Conservation (phyloP, 1,284 basidiomycete species). For the Leccinum glutinopallens region DNA sequence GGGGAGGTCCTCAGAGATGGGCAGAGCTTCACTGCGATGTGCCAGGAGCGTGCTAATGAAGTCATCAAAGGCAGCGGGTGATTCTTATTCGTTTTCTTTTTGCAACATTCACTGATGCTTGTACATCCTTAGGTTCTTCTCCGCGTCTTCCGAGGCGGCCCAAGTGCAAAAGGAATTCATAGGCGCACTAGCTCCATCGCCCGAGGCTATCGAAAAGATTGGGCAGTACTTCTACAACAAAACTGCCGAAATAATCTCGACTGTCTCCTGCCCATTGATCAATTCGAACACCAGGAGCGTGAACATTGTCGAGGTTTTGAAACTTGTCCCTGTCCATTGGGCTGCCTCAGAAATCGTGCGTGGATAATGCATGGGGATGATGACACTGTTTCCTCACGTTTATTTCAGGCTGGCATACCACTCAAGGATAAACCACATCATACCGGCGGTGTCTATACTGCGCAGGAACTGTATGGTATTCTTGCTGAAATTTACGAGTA, state of each 20-base stretch:
- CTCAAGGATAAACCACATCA: conserved; percentile 59
- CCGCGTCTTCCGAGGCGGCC: conserved; percentile 48
- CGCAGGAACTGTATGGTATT: conserved; percentile 61
- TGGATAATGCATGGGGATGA: conserved; percentile 9
- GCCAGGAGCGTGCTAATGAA: conserved; percentile 48
- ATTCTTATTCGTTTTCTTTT: conserved; percentile 16
- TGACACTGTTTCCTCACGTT: conserved; percentile 10
- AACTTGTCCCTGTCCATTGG: conserved; percentile 67
- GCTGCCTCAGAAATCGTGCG: conserved; percentile 67
- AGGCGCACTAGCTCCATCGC: conserved; percentile 46
- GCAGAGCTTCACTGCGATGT: conserved; percentile 49
- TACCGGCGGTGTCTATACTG: conserved; percentile 58
- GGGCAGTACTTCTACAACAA: conserved; percentile 62
- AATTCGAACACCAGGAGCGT: conserved; percentile 53
- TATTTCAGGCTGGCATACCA: conserved; percentile 65
- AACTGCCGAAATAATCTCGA: conserved; percentile 56
- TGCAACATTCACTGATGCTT: conserved; percentile 2
- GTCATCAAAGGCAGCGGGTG: conserved; percentile 64
- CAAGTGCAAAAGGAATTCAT: conserved; percentile 54
- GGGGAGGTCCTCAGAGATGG: conserved; percentile 52
- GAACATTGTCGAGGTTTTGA: conserved; percentile 76
- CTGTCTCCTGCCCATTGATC: conserved; percentile 55
- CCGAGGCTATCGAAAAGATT: conserved; percentile 51
- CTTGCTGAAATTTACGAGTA: conserved; percentile 71
- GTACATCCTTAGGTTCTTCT: conserved; percentile 48